Conservation (phyloP, 1,284 basidiomycete species). For the Heterobasidion occidentale region DNA sequence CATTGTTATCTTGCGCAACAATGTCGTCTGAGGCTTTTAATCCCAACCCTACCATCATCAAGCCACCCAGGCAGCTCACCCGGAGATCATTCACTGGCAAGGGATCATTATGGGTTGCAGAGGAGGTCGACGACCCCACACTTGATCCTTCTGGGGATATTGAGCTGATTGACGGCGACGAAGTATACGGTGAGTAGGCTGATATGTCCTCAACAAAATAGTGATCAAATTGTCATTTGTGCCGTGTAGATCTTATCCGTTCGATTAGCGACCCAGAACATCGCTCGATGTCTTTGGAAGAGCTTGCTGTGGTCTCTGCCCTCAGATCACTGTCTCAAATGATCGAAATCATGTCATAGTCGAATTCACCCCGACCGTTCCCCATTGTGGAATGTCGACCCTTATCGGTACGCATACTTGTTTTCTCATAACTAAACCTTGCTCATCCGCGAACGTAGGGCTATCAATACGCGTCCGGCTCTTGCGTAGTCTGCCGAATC, state of each 20-base stretch:
- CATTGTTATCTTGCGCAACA: too few relatives aligned
- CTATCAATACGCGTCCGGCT: constrained; percentile 90
- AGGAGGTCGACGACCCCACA: constrained; percentile 20
- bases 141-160: constrained; percentile 19
- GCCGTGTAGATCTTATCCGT: constrained; percentile 72
- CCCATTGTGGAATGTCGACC: constrained; percentile 97
- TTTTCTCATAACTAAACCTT: neutral
- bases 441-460: constrained; percentile 37
- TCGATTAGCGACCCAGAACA: constrained; percentile 97
- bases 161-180: constrained; percentile 44
- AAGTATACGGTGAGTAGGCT: constrained; percentile 40
- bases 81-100: constrained; percentile 8
- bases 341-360: constrained; percentile 64
- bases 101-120: constrained; percentile 23
- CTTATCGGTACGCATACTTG: constrained; percentile 70
- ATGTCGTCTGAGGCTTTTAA: constrained; percentile 29
- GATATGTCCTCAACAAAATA: too few relatives aligned
- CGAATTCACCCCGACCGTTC: constrained; percentile 95
- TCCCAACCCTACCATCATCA: constrained; percentile 29
- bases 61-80: constrained; percentile 12
- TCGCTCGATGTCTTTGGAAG: constrained; percentile 90
- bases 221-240: neutral
- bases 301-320: constrained; percentile 90
- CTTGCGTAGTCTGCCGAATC: constrained; percentile 81
- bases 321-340: constrained; percentile 72